Percentiles rank a stretch among this genome's conserved stretches.
These are phyloP conservation scores for Hemisphaericaspora xylofermentans DNA, from an alignment of 1,139 yeast species.

Conservation along the genomic window DNA sequence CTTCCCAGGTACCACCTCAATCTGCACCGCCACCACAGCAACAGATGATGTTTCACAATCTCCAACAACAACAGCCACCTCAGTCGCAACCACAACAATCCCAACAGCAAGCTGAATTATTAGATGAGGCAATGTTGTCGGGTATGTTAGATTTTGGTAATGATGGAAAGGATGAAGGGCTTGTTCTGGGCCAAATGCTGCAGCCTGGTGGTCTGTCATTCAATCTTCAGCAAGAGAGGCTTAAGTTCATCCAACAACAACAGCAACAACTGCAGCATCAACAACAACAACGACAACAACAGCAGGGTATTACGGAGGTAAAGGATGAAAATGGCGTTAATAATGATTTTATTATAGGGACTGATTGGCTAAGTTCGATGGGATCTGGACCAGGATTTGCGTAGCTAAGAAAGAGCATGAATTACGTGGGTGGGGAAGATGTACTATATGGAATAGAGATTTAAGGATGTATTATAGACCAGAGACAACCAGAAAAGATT, in stretches of 20 bases:
- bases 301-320: slow-evolving; percentile 1
- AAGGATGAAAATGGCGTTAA: not conserved
- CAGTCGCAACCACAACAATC: slow-evolving; percentile 7
- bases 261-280: slow-evolving; percentile 13
- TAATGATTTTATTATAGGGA: slow-evolving; percentile 14
- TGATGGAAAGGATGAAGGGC: not conserved
- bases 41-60: slow-evolving; percentile 3
- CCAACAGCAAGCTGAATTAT: slow-evolving; percentile 4
- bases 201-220: slow-evolving; percentile 21
- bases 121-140: slow-evolving; percentile 4
- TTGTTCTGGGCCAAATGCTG: slow-evolving; percentile 12
- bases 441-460: not conserved
- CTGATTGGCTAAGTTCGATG: slow-evolving; percentile 39
- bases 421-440: not conserved
- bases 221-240: slow-evolving; percentile 19
- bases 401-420: slow-evolving; percentile 3
- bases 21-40: slow-evolving; percentile 11
- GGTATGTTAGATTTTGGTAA: slow-evolving; percentile 5
- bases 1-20: slow-evolving; percentile 8
- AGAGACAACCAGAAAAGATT: too few species aligned
- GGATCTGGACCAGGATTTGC: slow-evolving; percentile 39
- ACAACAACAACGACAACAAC: slow-evolving; percentile 10
- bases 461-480: not conserved
- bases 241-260: slow-evolving; percentile 14
- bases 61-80: slow-evolving; percentile 15